Evolutionary conservation across 208 protist genomes (phyloP).

Genomic region (Trypanosoma caninum): DNA sequence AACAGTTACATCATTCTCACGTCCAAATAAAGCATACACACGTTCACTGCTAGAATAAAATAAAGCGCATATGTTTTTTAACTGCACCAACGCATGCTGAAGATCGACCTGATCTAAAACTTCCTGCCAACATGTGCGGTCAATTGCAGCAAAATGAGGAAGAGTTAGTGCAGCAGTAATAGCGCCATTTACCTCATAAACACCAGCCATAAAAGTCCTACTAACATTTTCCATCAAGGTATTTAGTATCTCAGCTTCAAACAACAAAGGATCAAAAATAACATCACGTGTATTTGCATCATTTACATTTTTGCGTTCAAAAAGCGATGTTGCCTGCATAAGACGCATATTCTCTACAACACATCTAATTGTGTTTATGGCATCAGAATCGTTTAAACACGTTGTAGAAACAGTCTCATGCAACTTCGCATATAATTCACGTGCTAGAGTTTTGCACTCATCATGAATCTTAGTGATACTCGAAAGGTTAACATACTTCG

Average conservation of each 20-base stretch:
- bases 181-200: slow-evolving; percentile 47
- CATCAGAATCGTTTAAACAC: slow-evolving; percentile 74
- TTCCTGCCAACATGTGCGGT: slow-evolving; percentile 26
- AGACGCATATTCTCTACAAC: slow-evolving; percentile 79
- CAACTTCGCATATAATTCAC: slow-evolving; percentile 61
- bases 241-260: slow-evolving; percentile 57
- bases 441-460: slow-evolving; percentile 46
- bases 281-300: neutral
- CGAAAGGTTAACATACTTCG: slow-evolving; percentile 52
- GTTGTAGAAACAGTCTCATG: slow-evolving; percentile 57
- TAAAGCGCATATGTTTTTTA: slow-evolving; percentile 78
- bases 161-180: slow-evolving; percentile 44
- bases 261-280: slow-evolving; percentile 6
- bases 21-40: slow-evolving; percentile 34
- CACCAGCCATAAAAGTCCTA: slow-evolving; percentile 39
- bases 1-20: slow-evolving; percentile 20
- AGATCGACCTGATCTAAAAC: slow-evolving; percentile 40
- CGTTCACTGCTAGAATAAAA: slow-evolving; percentile 49
- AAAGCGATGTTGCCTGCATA: slow-evolving; percentile 73
- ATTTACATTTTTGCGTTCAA: slow-evolving; percentile 21
- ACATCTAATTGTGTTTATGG: slow-evolving; percentile 66
- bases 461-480: slow-evolving; percentile 57
- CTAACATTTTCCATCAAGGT: slow-evolving; percentile 65
- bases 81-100: slow-evolving; percentile 64
- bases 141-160: slow-evolving; percentile 37